Percentiles rank a stretch among this genome's conserved stretches.
Evolutionary conservation across 257 asterid species (phyloP).

Genomic region (Nicotiana attenuata): DNA sequence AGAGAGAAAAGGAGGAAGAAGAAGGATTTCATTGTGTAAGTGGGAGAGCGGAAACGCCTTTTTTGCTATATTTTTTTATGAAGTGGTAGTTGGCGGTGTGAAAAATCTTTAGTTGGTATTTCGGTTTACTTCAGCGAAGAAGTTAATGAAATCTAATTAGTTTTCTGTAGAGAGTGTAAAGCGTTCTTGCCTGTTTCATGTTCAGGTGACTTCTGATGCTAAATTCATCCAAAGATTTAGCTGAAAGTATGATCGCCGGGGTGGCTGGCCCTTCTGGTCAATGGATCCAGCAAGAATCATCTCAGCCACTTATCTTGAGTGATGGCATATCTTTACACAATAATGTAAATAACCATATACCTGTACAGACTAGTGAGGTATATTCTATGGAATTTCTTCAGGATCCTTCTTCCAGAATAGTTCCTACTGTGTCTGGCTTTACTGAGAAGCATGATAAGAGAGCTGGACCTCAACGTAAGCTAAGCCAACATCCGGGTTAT

Average conservation of each 20-base stretch:
- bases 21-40: neutral
- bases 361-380: conserved; percentile 59
- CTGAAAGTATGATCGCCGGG: conserved; percentile 33
- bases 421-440: conserved; percentile 28
- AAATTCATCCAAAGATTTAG: conserved; percentile 28
- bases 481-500: conserved; percentile 36
- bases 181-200: neutral
- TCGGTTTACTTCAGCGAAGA: neutral
- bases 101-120: conserved; percentile 13
- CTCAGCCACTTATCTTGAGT: conserved; percentile 12
- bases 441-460: conserved; percentile 25
- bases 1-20: neutral
- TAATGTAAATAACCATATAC: conserved; percentile 29
- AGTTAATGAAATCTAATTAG: neutral
- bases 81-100: conserved; percentile 9
- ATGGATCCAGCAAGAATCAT: conserved; percentile 33
- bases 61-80: neutral
- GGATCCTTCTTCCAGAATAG: conserved; percentile 37
- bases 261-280: conserved; percentile 32
- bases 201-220: conserved; percentile 13
- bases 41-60: neutral
- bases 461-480: conserved; percentile 26
- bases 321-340: conserved; percentile 25
- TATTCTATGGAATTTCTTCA: conserved; percentile 48
- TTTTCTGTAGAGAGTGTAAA: neutral